A percentile compares a stretch with the other conserved stretches of the same genome.
These are phyloP conservation scores for Tricholoma flavovirens DNA, from an alignment of 768 basidiomycete species.

Conservation along the genomic window DNA sequence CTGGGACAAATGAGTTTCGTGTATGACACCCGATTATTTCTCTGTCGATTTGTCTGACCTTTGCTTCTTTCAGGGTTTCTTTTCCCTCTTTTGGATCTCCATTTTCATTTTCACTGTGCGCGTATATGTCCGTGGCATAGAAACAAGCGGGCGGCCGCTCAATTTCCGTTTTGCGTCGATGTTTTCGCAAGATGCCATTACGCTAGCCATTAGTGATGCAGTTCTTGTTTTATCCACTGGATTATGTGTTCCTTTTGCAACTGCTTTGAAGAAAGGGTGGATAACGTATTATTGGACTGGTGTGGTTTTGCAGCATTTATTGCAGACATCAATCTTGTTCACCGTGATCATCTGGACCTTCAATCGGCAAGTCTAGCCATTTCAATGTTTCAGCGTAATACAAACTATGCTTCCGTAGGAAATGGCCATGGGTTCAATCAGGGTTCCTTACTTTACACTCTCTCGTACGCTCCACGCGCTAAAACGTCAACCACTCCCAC, in stretches of 20 bases:
- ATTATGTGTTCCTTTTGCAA: slow-evolving; percentile 80
- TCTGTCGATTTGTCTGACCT: neutral
- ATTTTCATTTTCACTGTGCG: slow-evolving; percentile 77
- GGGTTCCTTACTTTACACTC: slow-evolving; percentile 86
- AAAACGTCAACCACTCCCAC: neutral
- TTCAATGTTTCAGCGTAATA: neutral
- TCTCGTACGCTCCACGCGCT: slow-evolving; percentile 41
- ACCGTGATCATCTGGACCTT: slow-evolving; percentile 86
- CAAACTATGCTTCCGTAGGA: slow-evolving; percentile 33
- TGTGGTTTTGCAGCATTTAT: slow-evolving; percentile 68
- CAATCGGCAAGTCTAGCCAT: slow-evolving; percentile 47
- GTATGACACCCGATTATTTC: slow-evolving; percentile 33
- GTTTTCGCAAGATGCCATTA: slow-evolving; percentile 81
- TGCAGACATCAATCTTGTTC: slow-evolving; percentile 71
- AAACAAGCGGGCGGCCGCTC: slow-evolving; percentile 72
- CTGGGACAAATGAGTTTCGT: slow-evolving; percentile 80
- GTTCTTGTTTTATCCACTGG: slow-evolving; percentile 73
- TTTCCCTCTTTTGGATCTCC: slow-evolving; percentile 89
- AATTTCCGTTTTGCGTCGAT: slow-evolving; percentile 77
- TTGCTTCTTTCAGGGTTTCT: slow-evolving; percentile 66
- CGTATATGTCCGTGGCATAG: slow-evolving; percentile 72
- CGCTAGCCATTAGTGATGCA: slow-evolving; percentile 78
- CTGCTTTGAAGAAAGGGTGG: slow-evolving; percentile 71
- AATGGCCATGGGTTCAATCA: slow-evolving; percentile 98
- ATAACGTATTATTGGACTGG: slow-evolving; percentile 78